Base-by-base conservation (phyloP, 2,329 filamentous ascomycete genomes). In the Myriosclerotinia duriaeana region DNA sequence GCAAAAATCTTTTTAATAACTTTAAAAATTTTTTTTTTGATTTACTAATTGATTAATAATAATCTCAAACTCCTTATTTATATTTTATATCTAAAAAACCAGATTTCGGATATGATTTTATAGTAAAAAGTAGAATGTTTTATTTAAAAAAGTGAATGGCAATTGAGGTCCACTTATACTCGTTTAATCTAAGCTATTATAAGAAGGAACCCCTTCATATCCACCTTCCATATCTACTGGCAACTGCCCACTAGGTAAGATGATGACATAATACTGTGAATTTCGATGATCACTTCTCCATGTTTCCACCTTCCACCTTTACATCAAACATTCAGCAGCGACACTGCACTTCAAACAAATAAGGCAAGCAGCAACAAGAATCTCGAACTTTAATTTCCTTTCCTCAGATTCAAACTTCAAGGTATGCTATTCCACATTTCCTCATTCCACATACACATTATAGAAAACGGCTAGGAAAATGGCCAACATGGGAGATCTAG, bases 231-330 rank as follows among this genome's bases (percentile, higher is more conserved):
- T n/a, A n/a, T n/a, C n/a, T n/a, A n/a, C n/a, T n/a, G n/a, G n/a
- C n/a, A n/a, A n/a, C n/a, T 50, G 17, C n/a, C 30, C 53, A 42
- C 44, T 42, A n/a, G n/a, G n/a, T n/a, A 42, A n/a, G 5, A 5
- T 52, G 63, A 60, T 60, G 36, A 60, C 26, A 65, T 61, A 65
- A 65, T 44, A 48, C 5, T 50, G 42, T 30, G 44, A 60, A 38
- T 15, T 42, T 60, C 5, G 44, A 50, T 38, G 30, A 11, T 48
- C n/a, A 50, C 58, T 60, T 60, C 58, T 60, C 58, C 58, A 60
- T 12, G 44, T 60, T 60, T 60, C 58, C 53, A 38, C 58, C 4
- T 52, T 52, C 48, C n/a, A 15, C 11, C 46, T 5, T 22, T n/a
- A 50, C 26, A 52, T 54, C 38, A 20, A 17, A 26, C 34, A 50